Evolutionary conservation across 2,329 filamentous ascomycete genomes (phyloP).

Genomic region (Aureobasidium namibiae): DNA sequence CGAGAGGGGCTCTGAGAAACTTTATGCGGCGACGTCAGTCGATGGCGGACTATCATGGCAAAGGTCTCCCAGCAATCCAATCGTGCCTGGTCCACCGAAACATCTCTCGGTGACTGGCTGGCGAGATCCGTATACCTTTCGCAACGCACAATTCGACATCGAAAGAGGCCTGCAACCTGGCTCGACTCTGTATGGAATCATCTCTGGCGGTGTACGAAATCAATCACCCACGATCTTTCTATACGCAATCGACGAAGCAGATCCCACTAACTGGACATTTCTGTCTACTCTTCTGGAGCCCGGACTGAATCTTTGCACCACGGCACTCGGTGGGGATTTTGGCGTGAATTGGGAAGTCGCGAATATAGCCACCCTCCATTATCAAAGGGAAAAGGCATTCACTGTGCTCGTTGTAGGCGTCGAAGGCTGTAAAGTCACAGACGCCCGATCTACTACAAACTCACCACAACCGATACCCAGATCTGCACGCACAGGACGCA

Average conservation of each 20-base stretch:
- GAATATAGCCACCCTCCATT: constrained; percentile 37
- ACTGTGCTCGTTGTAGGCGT: constrained; percentile 6
- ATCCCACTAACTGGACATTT: constrained; percentile 39
- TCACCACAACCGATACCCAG: background rate
- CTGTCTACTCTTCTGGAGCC: constrained; percentile 36
- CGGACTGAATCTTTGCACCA: constrained; percentile 31
- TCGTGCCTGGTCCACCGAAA: constrained; percentile 28
- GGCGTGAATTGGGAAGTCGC: constrained; percentile 46
- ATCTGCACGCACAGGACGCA: background rate
- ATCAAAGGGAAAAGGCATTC: constrained; percentile 20
- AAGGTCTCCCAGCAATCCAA: constrained; percentile 29
- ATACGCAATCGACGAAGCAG: constrained; percentile 34
- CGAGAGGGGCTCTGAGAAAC: constrained; percentile 27
- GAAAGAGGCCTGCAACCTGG: constrained; percentile 15
- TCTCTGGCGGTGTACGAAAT: constrained; percentile 40
- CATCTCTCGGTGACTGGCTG: constrained; percentile 33
- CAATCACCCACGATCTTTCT: constrained; percentile 40
- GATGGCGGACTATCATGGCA: constrained; percentile 32
- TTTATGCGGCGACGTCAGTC: constrained; percentile 31
- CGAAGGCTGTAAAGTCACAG: background rate
- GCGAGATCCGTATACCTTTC: constrained; percentile 33
- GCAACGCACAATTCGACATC: constrained; percentile 23
- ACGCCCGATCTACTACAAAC: background rate
- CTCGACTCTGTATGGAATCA: constrained; percentile 36
- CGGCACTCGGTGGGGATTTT: constrained; percentile 42